Conservation (phyloP, 257 asterid genomes). For the Petunia secreta region DNA sequence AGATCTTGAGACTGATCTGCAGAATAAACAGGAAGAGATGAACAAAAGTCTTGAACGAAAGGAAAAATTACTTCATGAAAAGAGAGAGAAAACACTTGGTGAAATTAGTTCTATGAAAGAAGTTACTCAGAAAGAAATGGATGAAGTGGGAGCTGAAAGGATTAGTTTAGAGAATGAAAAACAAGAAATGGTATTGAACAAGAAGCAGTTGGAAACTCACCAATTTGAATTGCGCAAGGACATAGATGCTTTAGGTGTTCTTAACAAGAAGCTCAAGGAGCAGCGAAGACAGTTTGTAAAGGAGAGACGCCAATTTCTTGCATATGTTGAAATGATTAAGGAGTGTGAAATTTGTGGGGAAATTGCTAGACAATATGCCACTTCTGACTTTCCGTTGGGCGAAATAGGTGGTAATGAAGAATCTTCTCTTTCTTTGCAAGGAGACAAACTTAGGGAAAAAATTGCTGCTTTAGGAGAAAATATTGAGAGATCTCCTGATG, state of each 20-base stretch:
- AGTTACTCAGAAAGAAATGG: conserved; percentile 46
- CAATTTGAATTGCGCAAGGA: conserved; percentile 77
- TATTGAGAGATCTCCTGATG: conserved; percentile 45
- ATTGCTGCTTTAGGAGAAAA: conserved; percentile 53
- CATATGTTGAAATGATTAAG: conserved; percentile 57
- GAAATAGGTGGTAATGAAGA: conserved; percentile 47
- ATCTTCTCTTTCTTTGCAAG: conserved; percentile 49
- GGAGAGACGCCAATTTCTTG: conserved; percentile 60
- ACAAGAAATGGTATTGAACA: conserved; percentile 49
- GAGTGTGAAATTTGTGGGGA: conserved; percentile 67
- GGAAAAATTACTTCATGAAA: conserved; percentile 57
- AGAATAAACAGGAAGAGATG: conserved; percentile 61
- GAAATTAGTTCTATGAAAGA: conserved; percentile 53
- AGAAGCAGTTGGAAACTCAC: conserved; percentile 64
- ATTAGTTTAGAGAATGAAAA: conserved; percentile 62
- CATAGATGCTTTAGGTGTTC: conserved; percentile 64
- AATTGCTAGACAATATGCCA: conserved; percentile 47
- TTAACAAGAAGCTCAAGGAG: conserved; percentile 64
- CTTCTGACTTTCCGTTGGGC: conserved; percentile 51
- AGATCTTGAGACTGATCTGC: conserved; percentile 73
- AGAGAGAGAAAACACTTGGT: conserved; percentile 48
- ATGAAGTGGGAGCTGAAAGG: conserved; percentile 48
- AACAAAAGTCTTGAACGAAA: conserved; percentile 55
- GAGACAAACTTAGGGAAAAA: conserved; percentile 62
- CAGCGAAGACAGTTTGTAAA: conserved; percentile 60